phyloP scores from a whole-genome alignment of 306 rosid genomes.

The Styphnolobium japonicum region DNA sequence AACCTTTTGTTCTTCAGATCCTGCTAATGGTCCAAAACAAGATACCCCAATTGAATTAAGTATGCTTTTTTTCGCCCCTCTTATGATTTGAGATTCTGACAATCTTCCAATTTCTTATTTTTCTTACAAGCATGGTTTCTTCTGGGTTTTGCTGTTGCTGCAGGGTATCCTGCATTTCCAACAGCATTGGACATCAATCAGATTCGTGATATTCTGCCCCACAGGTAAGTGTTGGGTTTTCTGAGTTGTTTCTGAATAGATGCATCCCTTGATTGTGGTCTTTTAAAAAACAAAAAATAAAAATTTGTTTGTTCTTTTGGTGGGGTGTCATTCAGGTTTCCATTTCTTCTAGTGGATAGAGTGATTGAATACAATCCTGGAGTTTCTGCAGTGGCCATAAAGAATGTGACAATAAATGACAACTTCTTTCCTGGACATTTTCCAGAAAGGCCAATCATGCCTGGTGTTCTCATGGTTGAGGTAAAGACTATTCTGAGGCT shows the following conservation, averaged over 20 bases:
- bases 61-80: slow-evolving; percentile 16
- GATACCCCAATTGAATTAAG: slow-evolving; percentile 61
- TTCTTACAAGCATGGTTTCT: background rate
- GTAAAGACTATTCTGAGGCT: slow-evolving; percentile 28
- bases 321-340: slow-evolving; percentile 47
- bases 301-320: slow-evolving; percentile 4
- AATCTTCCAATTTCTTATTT: background rate
- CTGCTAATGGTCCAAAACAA: slow-evolving; percentile 34
- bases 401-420: slow-evolving; percentile 81
- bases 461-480: slow-evolving; percentile 95
- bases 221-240: slow-evolving; percentile 47
- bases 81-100: background rate
- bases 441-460: slow-evolving; percentile 94
- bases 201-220: slow-evolving; percentile 79
- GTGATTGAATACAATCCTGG: slow-evolving; percentile 69
- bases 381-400: slow-evolving; percentile 54
- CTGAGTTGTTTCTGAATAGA: background rate
- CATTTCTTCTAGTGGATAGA: slow-evolving; percentile 83
- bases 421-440: slow-evolving; percentile 97
- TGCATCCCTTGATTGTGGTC: background rate
- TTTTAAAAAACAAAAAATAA: background rate
- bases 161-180: slow-evolving; percentile 80
- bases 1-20: slow-evolving; percentile 36
- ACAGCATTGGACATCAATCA: slow-evolving; percentile 72
- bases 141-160: background rate